Evolutionary conservation across 306 rosid genomes (phyloP).

Genomic region (Inga oerstediana): DNA sequence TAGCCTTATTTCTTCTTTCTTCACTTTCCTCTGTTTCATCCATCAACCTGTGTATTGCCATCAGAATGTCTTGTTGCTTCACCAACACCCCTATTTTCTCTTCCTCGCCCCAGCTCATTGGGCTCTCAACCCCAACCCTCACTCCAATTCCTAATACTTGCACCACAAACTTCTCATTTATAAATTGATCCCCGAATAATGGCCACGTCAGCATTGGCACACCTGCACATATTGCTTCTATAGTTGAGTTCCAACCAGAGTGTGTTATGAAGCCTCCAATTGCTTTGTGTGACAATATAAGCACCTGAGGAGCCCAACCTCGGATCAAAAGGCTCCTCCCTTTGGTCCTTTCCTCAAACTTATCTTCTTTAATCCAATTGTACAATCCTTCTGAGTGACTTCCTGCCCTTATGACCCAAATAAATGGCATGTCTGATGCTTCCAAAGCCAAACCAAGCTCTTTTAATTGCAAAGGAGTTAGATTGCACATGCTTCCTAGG

Average conservation of each 20-base stretch:
- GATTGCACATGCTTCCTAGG: constrained; percentile 57
- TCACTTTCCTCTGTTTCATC: constrained; percentile 38
- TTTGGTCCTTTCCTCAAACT: constrained; percentile 51
- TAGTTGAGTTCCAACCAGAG: constrained; percentile 70
- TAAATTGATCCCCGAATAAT: constrained; percentile 62
- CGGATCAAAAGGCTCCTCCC: constrained; percentile 41
- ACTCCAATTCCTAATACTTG: constrained; percentile 40
- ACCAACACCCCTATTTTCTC: constrained; percentile 45
- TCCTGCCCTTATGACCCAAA: constrained; percentile 54
- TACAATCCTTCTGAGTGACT: constrained; percentile 43
- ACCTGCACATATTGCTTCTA: constrained; percentile 60
- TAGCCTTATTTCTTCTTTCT: constrained; percentile 47
- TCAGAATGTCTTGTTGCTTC: constrained; percentile 44
- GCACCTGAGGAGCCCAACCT: constrained; percentile 73
- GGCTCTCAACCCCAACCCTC: constrained; percentile 48
- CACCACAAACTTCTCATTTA: constrained; percentile 53
- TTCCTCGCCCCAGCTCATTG: constrained; percentile 44
- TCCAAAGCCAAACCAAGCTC: constrained; percentile 64
- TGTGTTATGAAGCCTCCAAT: constrained; percentile 71
- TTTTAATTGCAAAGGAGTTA: constrained; percentile 38
- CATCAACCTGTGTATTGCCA: constrained; percentile 47
- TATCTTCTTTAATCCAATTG: constrained; percentile 44
- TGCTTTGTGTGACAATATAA: constrained; percentile 53
- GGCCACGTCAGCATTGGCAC: constrained; percentile 71
- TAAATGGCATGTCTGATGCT: constrained; percentile 47